These are phyloP conservation scores for Termitomyces sp. DNA, from an alignment of 768 basidiomycete species.

Conservation along the genomic window DNA sequence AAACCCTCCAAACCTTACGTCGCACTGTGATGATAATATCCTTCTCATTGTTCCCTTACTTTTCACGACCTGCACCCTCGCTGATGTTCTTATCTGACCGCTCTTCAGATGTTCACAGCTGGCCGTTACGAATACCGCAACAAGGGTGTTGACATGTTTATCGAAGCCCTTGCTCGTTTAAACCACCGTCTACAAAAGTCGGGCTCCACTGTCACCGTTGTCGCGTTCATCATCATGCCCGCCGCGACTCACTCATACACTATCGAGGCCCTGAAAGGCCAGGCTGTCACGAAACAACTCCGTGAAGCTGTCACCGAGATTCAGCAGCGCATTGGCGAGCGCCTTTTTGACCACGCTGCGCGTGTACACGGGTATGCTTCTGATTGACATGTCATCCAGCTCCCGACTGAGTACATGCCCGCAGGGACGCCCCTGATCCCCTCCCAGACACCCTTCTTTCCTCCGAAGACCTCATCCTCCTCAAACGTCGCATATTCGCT, in stretches of 20 bases:
- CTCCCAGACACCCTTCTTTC: constrained; percentile 75
- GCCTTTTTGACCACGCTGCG: constrained; percentile 92
- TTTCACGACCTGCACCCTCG: neutral
- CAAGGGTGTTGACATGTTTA: constrained; percentile 99
- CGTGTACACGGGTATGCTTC: constrained; percentile 78
- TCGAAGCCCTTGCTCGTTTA: constrained; percentile 87
- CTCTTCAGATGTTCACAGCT: constrained; percentile 88
- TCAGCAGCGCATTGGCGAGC: constrained; percentile 85
- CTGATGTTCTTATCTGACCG: neutral
- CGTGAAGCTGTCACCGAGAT: constrained; percentile 95
- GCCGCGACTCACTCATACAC: constrained; percentile 96
- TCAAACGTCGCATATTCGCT: constrained; percentile 96
- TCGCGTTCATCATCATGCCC: constrained; percentile 99
- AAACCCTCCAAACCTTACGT: neutral
- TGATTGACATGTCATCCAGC: neutral
- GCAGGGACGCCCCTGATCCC: constrained; percentile 71
- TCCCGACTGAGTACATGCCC: constrained; percentile 18
- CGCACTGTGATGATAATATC: neutral
- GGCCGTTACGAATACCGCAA: constrained; percentile 98
- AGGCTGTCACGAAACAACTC: constrained; percentile 96
- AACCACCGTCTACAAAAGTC: constrained; percentile 49
- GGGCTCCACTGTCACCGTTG: constrained; percentile 76
- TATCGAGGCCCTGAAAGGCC: constrained; percentile 91
- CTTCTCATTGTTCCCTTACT: neutral
- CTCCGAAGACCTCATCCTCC: constrained; percentile 86